A percentile compares a stretch with the other conserved stretches of the same genome.
Conservation (phyloP, 2,329 filamentous ascomycete genomes). For the Phialemoniopsis sp. region DNA sequence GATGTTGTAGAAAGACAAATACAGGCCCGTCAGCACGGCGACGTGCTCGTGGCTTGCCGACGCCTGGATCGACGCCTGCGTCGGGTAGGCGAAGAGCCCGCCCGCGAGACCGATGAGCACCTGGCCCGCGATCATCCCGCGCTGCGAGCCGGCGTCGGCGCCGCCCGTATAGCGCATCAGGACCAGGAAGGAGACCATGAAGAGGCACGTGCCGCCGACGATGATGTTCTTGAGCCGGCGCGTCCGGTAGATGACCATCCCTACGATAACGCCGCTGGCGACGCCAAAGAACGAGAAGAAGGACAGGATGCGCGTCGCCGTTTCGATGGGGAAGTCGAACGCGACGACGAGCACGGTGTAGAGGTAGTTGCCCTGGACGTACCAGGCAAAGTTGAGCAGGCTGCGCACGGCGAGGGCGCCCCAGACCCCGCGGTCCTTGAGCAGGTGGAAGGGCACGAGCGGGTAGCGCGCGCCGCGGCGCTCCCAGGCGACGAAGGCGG, state of each 20-base stretch:
- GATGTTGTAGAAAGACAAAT: slow-evolving; percentile 35
- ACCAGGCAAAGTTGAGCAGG: slow-evolving; percentile 49
- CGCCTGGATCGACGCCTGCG: slow-evolving; percentile 33
- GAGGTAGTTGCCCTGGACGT: slow-evolving; percentile 54
- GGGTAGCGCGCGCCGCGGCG: slow-evolving; percentile 39
- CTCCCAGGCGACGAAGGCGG: slow-evolving; percentile 51
- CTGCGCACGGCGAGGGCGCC: slow-evolving; percentile 50
- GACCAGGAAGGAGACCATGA: slow-evolving; percentile 51
- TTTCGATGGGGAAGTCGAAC: slow-evolving; percentile 50
- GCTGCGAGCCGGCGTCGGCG: slow-evolving; percentile 28
- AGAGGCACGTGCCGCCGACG: slow-evolving; percentile 49
- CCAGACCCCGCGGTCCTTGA: slow-evolving; percentile 59
- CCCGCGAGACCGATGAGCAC: slow-evolving; percentile 54
- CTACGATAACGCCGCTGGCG: slow-evolving; percentile 46
- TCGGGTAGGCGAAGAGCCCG: slow-evolving; percentile 47
- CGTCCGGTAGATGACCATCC: slow-evolving; percentile 45
- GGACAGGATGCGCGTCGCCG: slow-evolving; percentile 51
- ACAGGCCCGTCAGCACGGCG: slow-evolving; percentile 30
- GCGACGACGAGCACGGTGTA: slow-evolving; percentile 55
- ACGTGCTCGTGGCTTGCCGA: slow-evolving; percentile 30
- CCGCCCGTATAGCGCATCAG: slow-evolving; percentile 53
- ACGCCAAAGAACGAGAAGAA: slow-evolving; percentile 52
- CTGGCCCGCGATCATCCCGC: slow-evolving; percentile 51
- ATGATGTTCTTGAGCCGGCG: slow-evolving; percentile 56
- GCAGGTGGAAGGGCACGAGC: slow-evolving; percentile 52